phyloP scores from a whole-genome alignment of 2,329 filamentous ascomycete genomes.

The Aspergillus neotritici region DNA sequence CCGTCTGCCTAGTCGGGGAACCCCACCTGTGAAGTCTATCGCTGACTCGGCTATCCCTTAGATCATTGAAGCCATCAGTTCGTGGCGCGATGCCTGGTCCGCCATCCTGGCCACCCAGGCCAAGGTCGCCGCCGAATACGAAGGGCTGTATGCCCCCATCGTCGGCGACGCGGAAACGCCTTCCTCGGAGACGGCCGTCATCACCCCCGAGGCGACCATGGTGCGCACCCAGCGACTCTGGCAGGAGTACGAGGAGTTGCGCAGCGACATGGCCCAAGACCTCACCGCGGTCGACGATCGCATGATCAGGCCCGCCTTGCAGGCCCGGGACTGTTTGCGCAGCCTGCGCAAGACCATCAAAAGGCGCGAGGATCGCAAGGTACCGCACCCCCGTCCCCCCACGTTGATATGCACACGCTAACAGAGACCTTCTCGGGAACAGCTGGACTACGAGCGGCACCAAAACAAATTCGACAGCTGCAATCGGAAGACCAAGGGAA shows the following conservation, averaged over 20 bases:
- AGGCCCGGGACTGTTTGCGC: conserved; percentile 63
- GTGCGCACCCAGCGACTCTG: conserved; percentile 61
- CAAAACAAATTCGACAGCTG: conserved; percentile 65
- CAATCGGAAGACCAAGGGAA: conserved; percentile 63
- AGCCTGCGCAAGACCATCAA: conserved; percentile 78
- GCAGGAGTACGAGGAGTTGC: conserved; percentile 64
- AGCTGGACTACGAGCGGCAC: conserved; percentile 74
- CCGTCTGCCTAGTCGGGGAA: too few relatives aligned
- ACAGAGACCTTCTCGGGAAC: not conserved
- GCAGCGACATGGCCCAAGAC: conserved; percentile 65
- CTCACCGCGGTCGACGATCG: conserved; percentile 63
- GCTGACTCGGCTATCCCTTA: conserved; percentile 30
- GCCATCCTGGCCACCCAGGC: conserved; percentile 65
- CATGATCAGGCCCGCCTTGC: conserved; percentile 63
- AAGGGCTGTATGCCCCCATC: conserved; percentile 71
- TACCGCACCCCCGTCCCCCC: conserved; percentile 17
- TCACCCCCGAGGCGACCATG: conserved; percentile 59
- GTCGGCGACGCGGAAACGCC: conserved; percentile 58
- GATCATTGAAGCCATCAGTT: conserved; percentile 69
- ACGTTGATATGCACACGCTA: not conserved
- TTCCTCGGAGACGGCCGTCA: conserved; percentile 49
- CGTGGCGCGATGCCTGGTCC: conserved; percentile 75
- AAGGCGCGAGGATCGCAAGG: conserved; percentile 74
- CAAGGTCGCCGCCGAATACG: conserved; percentile 61
- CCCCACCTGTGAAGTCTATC: not conserved